These are phyloP conservation scores for Thielaviopsis punctulata DNA, from an alignment of 2,329 filamentous ascomycete species.

Conservation along the genomic window DNA sequence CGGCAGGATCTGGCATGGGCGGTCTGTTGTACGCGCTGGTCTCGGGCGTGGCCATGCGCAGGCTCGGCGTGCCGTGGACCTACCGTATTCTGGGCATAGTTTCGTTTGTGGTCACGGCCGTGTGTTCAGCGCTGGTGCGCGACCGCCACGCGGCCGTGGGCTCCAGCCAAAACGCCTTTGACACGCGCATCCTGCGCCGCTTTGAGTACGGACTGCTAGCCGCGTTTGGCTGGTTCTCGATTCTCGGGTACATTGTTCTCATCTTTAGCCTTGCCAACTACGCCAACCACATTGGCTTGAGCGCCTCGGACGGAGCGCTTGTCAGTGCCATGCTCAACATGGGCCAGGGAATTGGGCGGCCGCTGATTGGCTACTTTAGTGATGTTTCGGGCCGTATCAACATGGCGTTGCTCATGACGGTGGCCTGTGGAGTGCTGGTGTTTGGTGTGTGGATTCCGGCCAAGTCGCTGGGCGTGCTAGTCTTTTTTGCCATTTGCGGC, in stretches of 20 bases:
- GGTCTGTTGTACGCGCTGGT: constrained; percentile 53
- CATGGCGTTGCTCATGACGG: constrained; percentile 47
- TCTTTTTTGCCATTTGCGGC: constrained; percentile 56
- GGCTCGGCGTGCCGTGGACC: constrained; percentile 47
- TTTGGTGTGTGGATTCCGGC: constrained; percentile 59
- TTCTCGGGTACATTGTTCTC: constrained; percentile 60
- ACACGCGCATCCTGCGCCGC: constrained; percentile 41
- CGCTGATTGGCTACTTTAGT: constrained; percentile 54
- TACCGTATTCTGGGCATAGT: constrained; percentile 49
- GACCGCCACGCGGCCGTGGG: constrained; percentile 59
- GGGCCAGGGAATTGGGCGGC: constrained; percentile 49
- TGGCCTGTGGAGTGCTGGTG: constrained; percentile 44
- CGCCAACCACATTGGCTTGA: constrained; percentile 48
- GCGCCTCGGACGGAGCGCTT: constrained; percentile 48
- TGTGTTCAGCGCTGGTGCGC: constrained; percentile 44
- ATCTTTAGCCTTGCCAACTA: constrained; percentile 64
- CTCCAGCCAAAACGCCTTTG: constrained; percentile 49
- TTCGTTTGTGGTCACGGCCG: constrained; percentile 44
- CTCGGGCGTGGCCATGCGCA: constrained; percentile 49
- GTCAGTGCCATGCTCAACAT: constrained; percentile 58
- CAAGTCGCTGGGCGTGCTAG: constrained; percentile 43
- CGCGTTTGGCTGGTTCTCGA: constrained; percentile 51
- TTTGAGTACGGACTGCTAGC: constrained; percentile 47
- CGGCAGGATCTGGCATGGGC: constrained; percentile 58
- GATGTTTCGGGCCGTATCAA: constrained; percentile 58